These are phyloP conservation scores for Cryptococcus sp. DNA, from an alignment of 1,284 basidiomycete species.

Conservation along the genomic window DNA sequence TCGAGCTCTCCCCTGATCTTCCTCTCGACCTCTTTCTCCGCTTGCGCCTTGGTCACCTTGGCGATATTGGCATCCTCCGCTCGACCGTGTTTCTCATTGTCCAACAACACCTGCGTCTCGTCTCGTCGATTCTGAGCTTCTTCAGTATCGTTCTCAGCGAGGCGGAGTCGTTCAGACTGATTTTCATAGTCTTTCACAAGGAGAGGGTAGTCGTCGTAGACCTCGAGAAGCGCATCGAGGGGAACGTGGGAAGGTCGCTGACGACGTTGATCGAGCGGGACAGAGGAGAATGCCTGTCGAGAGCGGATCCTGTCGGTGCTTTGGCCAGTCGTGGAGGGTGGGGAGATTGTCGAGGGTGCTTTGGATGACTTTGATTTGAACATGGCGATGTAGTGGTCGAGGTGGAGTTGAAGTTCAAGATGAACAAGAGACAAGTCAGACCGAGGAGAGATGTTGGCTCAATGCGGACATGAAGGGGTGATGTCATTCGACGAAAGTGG, in stretches of 20 bases:
- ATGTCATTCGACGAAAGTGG: no score
- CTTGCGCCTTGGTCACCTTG: background rate
- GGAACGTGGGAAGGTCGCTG: background rate
- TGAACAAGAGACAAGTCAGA: no score
- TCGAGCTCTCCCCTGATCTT: background rate
- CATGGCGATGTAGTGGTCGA: no score
- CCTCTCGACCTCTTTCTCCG: background rate
- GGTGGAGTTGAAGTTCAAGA: no score
- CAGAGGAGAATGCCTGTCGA: background rate
- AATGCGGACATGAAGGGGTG: no score
- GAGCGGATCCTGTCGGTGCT: background rate
- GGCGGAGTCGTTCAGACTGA: background rate
- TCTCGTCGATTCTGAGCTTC: background rate
- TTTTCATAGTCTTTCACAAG: slow-evolving; percentile 1
- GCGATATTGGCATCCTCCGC: background rate
- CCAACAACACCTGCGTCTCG: background rate
- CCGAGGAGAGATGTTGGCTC: no score
- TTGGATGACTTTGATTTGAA: no score
- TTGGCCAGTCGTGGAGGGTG: background rate
- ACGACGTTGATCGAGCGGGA: slow-evolving; percentile 1
- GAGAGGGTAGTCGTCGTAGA: slow-evolving; percentile 1
- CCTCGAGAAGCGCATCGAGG: background rate
- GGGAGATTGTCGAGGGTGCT: no score
- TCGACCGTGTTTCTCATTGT: background rate
- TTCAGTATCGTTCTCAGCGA: background rate